Percentiles rank a stretch among this genome's conserved stretches.
Conservation (phyloP, 1,284 basidiomycete species). For the Vanrija pseudolonga region DNA sequence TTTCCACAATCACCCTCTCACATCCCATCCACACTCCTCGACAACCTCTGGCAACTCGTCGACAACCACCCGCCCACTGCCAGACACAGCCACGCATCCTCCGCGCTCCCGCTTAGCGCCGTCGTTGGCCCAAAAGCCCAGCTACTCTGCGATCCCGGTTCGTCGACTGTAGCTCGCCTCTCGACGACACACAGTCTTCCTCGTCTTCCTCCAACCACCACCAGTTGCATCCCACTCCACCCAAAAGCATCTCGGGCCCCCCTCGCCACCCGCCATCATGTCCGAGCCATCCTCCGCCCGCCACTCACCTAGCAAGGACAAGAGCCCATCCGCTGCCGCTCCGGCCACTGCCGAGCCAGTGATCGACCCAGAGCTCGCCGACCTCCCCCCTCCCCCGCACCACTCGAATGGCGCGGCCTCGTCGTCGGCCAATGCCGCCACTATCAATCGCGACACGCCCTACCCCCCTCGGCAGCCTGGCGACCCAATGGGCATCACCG, state of each 20-base stretch:
- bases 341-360: conserved; percentile 16
- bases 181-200: no score
- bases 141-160: no score
- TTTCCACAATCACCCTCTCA: neutral
- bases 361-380: conserved; percentile 37
- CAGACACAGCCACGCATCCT: neutral
- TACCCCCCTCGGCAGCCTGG: conserved; percentile 16
- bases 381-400: conserved; percentile 31
- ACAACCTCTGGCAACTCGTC: neutral
- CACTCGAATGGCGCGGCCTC: conserved; percentile 13
- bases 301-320: conserved; percentile 7
- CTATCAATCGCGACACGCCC: conserved; percentile 6
- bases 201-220: neutral
- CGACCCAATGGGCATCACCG: conserved; percentile 32
- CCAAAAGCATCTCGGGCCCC: neutral
- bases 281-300: conserved; percentile 9
- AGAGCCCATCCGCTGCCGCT: neutral
- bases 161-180: no score
- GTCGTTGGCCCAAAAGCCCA: no score
- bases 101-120: neutral
- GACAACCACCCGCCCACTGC: neutral
- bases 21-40: no score
- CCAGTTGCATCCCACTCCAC: neutral
- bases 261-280: conserved; percentile 1
- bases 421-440: neutral